Evolutionary conservation across 1,284 basidiomycete species (phyloP).

Genomic region (Trametes polyzona): DNA sequence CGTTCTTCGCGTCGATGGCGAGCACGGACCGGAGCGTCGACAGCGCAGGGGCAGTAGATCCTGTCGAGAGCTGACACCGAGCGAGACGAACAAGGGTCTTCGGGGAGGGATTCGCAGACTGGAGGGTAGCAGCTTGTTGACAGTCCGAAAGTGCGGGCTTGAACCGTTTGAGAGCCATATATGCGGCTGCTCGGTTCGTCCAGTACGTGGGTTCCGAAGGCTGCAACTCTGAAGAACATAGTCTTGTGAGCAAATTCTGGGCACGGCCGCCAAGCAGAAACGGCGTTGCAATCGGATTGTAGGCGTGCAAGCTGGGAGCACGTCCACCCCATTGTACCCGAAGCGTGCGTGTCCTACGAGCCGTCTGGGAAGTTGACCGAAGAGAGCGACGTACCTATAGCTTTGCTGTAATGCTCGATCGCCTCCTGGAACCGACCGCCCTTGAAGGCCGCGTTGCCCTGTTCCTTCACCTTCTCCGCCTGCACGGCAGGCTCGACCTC

Average conservation of each 20-base stretch:
- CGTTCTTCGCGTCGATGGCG: constrained; percentile 58
- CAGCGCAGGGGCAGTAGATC: constrained; percentile 64
- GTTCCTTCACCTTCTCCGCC: constrained; percentile 71
- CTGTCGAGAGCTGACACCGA: constrained; percentile 80
- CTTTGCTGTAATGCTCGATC: constrained; percentile 76
- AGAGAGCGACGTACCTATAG: constrained; percentile 51
- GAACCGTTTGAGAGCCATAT: constrained; percentile 83
- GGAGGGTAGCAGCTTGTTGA: constrained; percentile 71
- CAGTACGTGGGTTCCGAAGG: constrained; percentile 75
- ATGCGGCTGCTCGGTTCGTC: constrained; percentile 86
- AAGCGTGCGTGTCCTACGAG: too few species aligned
- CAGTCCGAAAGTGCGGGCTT: constrained; percentile 77
- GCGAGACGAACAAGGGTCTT: constrained; percentile 83
- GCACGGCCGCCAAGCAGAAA: too few species aligned
- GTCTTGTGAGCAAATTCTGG: neutral
- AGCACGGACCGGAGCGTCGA: constrained; percentile 63
- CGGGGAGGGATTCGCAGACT: constrained; percentile 49
- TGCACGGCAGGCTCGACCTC: constrained; percentile 27
- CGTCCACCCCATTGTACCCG: too few species aligned
- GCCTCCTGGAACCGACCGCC: constrained; percentile 70
- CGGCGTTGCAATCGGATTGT: too few species aligned
- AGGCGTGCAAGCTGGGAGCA: too few species aligned
- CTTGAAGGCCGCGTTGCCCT: constrained; percentile 78
- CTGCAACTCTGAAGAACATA: constrained; percentile 47
- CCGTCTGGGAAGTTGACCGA: too few species aligned